Base-by-base conservation (phyloP, 495 filamentous ascomycete species). In the Aspergillus avenaceus region DNA sequence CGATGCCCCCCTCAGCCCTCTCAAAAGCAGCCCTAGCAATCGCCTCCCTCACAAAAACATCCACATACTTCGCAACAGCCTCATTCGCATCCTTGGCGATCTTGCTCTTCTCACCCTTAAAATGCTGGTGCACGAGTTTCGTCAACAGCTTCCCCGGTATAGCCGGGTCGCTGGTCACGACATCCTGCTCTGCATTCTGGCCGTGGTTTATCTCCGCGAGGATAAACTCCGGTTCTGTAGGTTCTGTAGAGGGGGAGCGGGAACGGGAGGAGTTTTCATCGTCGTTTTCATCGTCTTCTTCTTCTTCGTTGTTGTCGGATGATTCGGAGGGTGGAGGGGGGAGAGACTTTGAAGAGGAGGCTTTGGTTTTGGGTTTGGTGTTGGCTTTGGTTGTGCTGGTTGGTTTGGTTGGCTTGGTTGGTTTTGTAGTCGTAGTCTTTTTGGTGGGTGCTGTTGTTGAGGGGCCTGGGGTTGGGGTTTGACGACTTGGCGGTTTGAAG, bases 1-100 rank as follows among this genome's bases (percentile, higher is more conserved):
- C 69, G 48, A 63, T 29, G 5, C 49, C 48, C 14, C 52, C 60
- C 53, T 79, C 76, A 36, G 70, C 70, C 61, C 82, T 82, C 74
- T 88, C 87, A 51, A 78, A 81, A 7, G 83, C 84, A 31, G 88
- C 85, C 65, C 93, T 63, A 23, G 90, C 90, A 59, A 98, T 82
- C 24, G 91, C 90, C 72, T 98, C 93, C 54, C 87, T 77, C 49
- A 97, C 88, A 75, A 96, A 98, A 11, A 87, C 83, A 71, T 95
- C 89, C 62, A 96, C 79, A 61, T 97, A 97, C 70, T 86, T 90
- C 3, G 80, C 88, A 25, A 93, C 79, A 6, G 90, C 82, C 12
- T 68, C 73, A 62, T 91, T 84, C 14, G 93, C 95, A 42, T 91
- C 87, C 59, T 84, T 85, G 3, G 83, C 82, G 29, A 97, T 85